Evolutionary conservation across 441 rosid species (phyloP), one percentile per base, ranked within the genome.

Genomic region (Jatropha podagrica): DNA sequence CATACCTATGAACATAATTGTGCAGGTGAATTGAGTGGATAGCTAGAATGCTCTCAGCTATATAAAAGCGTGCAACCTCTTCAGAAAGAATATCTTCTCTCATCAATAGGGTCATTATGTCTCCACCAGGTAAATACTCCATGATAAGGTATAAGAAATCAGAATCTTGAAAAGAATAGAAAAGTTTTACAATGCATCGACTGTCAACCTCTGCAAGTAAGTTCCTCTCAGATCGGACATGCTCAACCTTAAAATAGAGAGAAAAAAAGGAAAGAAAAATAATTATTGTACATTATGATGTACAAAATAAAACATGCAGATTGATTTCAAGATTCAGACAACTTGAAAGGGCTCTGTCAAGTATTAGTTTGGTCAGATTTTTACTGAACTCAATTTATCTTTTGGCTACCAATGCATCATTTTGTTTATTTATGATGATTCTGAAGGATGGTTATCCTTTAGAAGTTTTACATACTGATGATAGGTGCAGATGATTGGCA

Each of bases 101-200:
- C 97, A 94, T 94, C 75, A 94, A 85, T 80, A 94, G 85, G 52
- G 98, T 94, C 97, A 92, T 94, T 77, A 94, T 94, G 88, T 94
- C 98, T 78, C 98, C 98, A 60, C 97, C 97, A 77, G 97, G 97
- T 76, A 94, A 83, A 85, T 94, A 94, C 88, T 92, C 98, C 97
- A 94, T 94, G 60, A 94, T 92, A 71, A 94, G 93, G 85, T 94
- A 94, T 77, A 94, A 85, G 87, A 82, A 92, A 73, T 90, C 97
- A 7, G 96, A 88, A 84, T 94, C 98, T 92, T 94, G 98, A 81
- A 94, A 94, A 69, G 98, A 94, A 82, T 91, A 94, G 82, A 87
- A 90, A 71, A 94, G 91, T 78, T 94, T 85, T 51, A 91, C 97
- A 75, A 92, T 91, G 83, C 88, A 94, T 71, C 97, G 91, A 64